Percentiles rank a stretch among this genome's conserved stretches.
Evolutionary conservation across 768 basidiomycete species (phyloP).

Genomic region (Tricholoma sp.): DNA sequence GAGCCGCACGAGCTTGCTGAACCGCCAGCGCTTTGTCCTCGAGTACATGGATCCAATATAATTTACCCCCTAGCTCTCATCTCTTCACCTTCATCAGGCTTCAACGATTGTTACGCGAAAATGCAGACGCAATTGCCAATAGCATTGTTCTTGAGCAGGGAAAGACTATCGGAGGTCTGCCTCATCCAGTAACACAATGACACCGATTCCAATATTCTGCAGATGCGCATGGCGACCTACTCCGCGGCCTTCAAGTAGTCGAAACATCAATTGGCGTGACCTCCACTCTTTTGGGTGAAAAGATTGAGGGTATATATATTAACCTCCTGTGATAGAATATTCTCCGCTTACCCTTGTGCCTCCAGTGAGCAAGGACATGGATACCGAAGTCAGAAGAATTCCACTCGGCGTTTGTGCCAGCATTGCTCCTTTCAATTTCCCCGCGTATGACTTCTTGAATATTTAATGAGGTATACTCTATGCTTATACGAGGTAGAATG

Average conservation of each 20-base stretch:
- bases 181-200: constrained; percentile 8
- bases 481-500: constrained; percentile 49
- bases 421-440: constrained; percentile 86
- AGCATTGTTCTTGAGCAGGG: constrained; percentile 96
- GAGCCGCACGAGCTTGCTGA: constrained; percentile 80
- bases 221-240: constrained; percentile 95
- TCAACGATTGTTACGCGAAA: constrained; percentile 79
- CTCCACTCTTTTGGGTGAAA: constrained; percentile 81
- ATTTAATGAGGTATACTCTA: constrained; percentile 1
- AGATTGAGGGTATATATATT: constrained; percentile 76
- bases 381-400: constrained; percentile 78
- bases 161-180: constrained; percentile 78
- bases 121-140: constrained; percentile 79
- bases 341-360: neutral
- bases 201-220: constrained; percentile 1
- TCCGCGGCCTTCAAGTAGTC: constrained; percentile 88
- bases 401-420: constrained; percentile 89
- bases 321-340: neutral
- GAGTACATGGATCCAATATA: constrained; percentile 51
- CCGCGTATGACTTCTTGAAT: constrained; percentile 50
- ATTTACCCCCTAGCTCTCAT: neutral
- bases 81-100: constrained; percentile 45
- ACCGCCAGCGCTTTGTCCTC: constrained; percentile 81
- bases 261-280: constrained; percentile 80
- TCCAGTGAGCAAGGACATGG: constrained; percentile 92